phyloP scores from a whole-genome alignment of 208 protist species.

The Trypanosomatidae sp. region DNA sequence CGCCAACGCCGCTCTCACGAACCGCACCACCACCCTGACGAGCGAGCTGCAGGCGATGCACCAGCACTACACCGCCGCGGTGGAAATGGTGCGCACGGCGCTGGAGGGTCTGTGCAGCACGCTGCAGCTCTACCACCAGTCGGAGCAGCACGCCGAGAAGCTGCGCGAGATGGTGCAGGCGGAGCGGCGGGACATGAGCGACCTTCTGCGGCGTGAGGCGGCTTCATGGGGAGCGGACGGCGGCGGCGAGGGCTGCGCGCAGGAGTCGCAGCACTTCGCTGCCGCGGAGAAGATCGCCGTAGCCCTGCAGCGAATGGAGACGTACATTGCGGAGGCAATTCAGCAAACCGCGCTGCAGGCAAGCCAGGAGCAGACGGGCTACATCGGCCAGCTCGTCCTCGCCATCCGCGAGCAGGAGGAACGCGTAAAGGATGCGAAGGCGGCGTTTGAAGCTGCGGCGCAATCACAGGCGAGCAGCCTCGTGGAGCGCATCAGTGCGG shows the following conservation, averaged over 20 bases:
- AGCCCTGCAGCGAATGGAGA: slow-evolving; percentile 38
- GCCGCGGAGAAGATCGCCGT: slow-evolving; percentile 23
- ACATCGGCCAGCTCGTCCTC: slow-evolving; percentile 44
- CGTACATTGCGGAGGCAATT: slow-evolving; percentile 47
- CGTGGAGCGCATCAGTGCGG: slow-evolving; percentile 49
- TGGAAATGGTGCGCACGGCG: slow-evolving; percentile 49
- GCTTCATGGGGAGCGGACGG: slow-evolving; percentile 20
- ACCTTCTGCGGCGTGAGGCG: slow-evolving; percentile 49
- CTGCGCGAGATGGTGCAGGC: slow-evolving; percentile 47
- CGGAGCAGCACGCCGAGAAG: slow-evolving; percentile 38
- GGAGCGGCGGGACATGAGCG: slow-evolving; percentile 55
- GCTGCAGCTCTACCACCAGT: slow-evolving; percentile 43
- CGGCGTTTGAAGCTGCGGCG: slow-evolving; percentile 47
- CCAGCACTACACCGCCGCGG: slow-evolving; percentile 37
- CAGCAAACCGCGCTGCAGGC: slow-evolving; percentile 28
- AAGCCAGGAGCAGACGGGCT: slow-evolving; percentile 39
- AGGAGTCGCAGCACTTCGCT: slow-evolving; percentile 18
- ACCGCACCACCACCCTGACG: slow-evolving; percentile 28
- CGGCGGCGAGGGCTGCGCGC: neutral
- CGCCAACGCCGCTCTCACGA: slow-evolving; percentile 48
- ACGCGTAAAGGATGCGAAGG: slow-evolving; percentile 40
- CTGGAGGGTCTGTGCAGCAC: slow-evolving; percentile 36
- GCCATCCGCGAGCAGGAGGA: slow-evolving; percentile 63
- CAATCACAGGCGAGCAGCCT: slow-evolving; percentile 46
- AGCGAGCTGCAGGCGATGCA: slow-evolving; percentile 37